phyloP scores from a whole-genome alignment of 306 rosid species.

The Carpinus viminea region DNA sequence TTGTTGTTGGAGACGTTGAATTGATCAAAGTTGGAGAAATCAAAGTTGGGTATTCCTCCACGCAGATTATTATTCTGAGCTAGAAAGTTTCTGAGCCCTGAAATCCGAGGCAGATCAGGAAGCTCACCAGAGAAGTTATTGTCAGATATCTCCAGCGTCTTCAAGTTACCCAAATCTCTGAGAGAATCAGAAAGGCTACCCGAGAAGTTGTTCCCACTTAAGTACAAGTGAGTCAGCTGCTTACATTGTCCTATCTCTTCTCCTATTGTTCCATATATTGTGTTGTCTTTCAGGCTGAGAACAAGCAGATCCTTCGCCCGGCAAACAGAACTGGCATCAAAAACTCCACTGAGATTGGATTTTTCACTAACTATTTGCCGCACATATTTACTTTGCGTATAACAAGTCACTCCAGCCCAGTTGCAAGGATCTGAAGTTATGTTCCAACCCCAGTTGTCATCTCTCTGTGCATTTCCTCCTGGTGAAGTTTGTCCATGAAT shows the following conservation, averaged over 20 bases:
- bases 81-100: conserved; percentile 48
- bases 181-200: conserved; percentile 52
- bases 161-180: conserved; percentile 36
- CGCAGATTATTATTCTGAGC: conserved; percentile 50
- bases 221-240: conserved; percentile 43
- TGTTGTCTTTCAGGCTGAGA: conserved; percentile 42
- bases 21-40: conserved; percentile 45
- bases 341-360: conserved; percentile 32
- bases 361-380: conserved; percentile 41
- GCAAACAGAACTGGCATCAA: conserved; percentile 50
- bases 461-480: conserved; percentile 15
- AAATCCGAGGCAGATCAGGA: conserved; percentile 45
- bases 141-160: conserved; percentile 38
- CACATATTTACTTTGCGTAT: conserved; percentile 13
- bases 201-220: conserved; percentile 50
- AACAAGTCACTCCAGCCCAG: conserved; percentile 56
- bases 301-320: conserved; percentile 23
- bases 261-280: conserved; percentile 37
- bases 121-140: conserved; percentile 53
- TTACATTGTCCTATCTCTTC: conserved; percentile 48
- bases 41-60: conserved; percentile 52
- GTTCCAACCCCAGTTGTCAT: conserved; percentile 57
- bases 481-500: conserved; percentile 66
- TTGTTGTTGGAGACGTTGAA: conserved; percentile 65
- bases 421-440: conserved; percentile 58